These are phyloP conservation scores for Stevia rebaudiana DNA, from an alignment of 140 eudicot genomes.

Conservation along the genomic window DNA sequence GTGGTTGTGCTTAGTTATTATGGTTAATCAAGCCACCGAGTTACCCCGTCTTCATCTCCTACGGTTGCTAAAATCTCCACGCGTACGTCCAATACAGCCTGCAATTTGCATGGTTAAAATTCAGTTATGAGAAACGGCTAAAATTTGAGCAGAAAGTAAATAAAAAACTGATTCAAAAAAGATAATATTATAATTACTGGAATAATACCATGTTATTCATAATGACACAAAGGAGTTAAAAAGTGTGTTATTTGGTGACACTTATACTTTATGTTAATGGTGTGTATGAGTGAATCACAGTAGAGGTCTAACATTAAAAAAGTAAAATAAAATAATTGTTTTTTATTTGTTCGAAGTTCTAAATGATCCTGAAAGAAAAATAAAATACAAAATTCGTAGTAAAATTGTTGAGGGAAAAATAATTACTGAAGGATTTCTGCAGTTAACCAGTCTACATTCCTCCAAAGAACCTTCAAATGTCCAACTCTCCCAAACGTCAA, in stretches of 20 bases:
- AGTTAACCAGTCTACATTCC: slow-evolving; percentile 87
- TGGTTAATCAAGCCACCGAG: slow-evolving; percentile 84
- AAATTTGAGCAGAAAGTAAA: too few relatives aligned
- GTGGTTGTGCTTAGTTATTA: background rate
- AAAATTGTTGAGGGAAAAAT: background rate
- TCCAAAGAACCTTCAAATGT: slow-evolving; percentile 85
- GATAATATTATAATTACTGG: background rate
- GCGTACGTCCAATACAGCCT: slow-evolving; percentile 89
- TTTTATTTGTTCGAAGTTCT: background rate
- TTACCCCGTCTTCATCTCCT: slow-evolving; percentile 79
- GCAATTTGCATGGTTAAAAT: slow-evolving; percentile 25
- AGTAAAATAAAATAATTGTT: background rate
- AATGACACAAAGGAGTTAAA: background rate
- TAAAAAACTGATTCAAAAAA: background rate
- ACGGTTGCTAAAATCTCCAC: slow-evolving; percentile 78
- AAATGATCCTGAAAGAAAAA: background rate
- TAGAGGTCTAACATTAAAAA: background rate
- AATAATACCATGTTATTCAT: background rate
- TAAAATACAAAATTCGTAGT: background rate
- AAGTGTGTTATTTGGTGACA: background rate
- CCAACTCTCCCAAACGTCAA: slow-evolving; percentile 99
- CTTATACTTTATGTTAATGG: background rate
- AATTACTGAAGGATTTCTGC: slow-evolving; percentile 85
- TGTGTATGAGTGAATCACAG: too few relatives aligned
- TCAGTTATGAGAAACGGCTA: too few relatives aligned